A percentile compares a stretch with the other conserved stretches of the same genome.
These are phyloP conservation scores for Rhodotorula sp. DNA, from an alignment of 1,284 basidiomycete species.

Conservation along the genomic window DNA sequence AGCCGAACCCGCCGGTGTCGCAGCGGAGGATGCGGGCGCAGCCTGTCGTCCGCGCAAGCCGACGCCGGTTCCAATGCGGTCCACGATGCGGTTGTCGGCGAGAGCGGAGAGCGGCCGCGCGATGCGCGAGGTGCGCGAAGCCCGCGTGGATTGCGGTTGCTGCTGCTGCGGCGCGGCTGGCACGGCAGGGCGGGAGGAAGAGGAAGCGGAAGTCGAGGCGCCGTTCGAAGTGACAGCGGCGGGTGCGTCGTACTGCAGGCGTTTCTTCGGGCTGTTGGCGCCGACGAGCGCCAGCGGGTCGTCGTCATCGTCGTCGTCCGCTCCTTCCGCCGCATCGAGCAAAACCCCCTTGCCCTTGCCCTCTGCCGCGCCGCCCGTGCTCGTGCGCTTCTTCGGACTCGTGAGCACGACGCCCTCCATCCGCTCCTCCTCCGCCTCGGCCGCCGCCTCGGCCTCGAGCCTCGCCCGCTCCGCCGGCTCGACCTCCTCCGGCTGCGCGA, in stretches of 20 bases:
- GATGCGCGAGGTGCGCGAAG: slow-evolving; percentile 35
- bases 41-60: not conserved
- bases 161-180: not conserved
- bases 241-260: not conserved
- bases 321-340: not conserved
- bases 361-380: not conserved
- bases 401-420: slow-evolving; percentile 29
- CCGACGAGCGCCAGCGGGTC: slow-evolving; percentile 13
- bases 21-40: not conserved
- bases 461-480: slow-evolving; percentile 1
- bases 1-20: too few species aligned
- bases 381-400: slow-evolving; percentile 10
- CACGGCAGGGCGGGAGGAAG: slow-evolving; percentile 10
- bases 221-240: not conserved
- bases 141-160: slow-evolving; percentile 4
- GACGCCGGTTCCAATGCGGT: slow-evolving; percentile 14
- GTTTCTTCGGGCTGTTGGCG: slow-evolving; percentile 7
- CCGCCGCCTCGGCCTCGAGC: slow-evolving; percentile 11
- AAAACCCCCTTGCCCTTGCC: slow-evolving; percentile 2
- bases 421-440: slow-evolving; percentile 15
- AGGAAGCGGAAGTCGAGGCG: not conserved
- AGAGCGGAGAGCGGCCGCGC: slow-evolving; percentile 31
- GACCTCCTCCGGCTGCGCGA: slow-evolving; percentile 32
- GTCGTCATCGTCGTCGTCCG: slow-evolving; percentile 5
- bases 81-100: slow-evolving; percentile 37